A percentile compares a stretch with the other conserved stretches of the same genome.
These are phyloP conservation scores for Rosa persica DNA, from an alignment of 306 rosid species.

Conservation along the genomic window DNA sequence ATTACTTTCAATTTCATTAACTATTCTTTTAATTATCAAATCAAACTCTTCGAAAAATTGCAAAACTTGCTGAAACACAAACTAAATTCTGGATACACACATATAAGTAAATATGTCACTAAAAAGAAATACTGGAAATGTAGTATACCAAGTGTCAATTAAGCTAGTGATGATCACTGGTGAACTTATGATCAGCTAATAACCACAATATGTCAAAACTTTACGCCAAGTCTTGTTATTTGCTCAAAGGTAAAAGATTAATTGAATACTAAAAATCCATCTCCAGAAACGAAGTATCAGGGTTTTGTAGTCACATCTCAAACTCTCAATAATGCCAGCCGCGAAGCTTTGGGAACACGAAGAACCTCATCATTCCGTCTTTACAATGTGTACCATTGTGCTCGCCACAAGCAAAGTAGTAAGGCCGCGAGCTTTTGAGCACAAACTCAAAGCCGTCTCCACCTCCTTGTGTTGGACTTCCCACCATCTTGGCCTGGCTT, in stretches of 20 bases:
- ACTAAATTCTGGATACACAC: too few relatives aligned
- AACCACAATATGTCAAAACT: not conserved
- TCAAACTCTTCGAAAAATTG: too few relatives aligned
- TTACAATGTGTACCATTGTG: constrained; percentile 59
- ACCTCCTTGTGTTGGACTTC: constrained; percentile 43
- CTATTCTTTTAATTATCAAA: too few relatives aligned
- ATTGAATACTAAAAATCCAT: too few relatives aligned
- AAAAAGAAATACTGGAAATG: not conserved
- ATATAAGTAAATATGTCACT: not conserved
- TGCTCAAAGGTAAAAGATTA: not conserved
- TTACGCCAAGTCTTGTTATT: constrained; percentile 13
- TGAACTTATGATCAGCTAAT: too few relatives aligned
- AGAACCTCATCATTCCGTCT: constrained; percentile 63
- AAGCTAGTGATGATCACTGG: too few relatives aligned
- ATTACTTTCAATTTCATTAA: too few relatives aligned
- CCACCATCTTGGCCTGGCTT: constrained; percentile 38
- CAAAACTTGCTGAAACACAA: too few relatives aligned
- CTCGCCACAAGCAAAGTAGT: constrained; percentile 66
- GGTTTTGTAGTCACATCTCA: not conserved
- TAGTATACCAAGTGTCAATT: not conserved
- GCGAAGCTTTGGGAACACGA: constrained; percentile 44
- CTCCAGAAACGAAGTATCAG: too few relatives aligned
- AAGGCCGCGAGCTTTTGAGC: constrained; percentile 51
- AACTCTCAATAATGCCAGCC: constrained; percentile 32
- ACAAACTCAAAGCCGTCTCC: constrained; percentile 56